Evolutionary conservation across 2,329 filamentous ascomycete genomes (phyloP), one percentile per base, ranked within the genome.

Genomic region (Alternaria metachromatica): DNA sequence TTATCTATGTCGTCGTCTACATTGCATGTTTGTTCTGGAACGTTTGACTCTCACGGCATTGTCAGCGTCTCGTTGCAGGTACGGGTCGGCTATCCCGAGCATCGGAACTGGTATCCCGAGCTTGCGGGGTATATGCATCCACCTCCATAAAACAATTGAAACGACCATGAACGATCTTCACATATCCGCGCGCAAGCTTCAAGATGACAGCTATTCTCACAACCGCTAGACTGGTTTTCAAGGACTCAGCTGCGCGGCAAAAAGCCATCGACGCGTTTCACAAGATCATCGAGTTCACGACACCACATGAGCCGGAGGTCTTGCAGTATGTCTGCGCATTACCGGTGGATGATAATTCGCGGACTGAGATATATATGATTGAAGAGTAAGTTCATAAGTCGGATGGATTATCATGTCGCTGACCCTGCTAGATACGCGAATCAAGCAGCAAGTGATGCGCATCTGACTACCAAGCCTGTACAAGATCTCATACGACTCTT

Each of bases 311-410:
- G 53, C 71, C 72, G 0, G 66, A 68, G 8, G 70, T 76, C 10
- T 49, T 72, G 9, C 66, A 72, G 53, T 73, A 75, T 62, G 62
- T 72, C 6, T 72, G 70, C 44, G 64, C 72, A 4, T 20, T 76
- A 12, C 71, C 71, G 2, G 12, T 66, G 0, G 63, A 72, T 9
- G 73, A 74, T 49, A 58, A 23, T 0, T 28, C 30, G 4, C 53
- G 55, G 5, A 74, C 62, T 3, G 71, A 70, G 9, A 57, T 76
- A 13, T 76, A 74, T 45, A 74, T 74, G 71, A 72, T 76, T 28
- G 73, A 74, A 60, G 72, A 74, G 60, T 62, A 12, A 4, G 51
- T 37, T 37, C 33, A n/a, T n/a, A n/a, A 37, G 2, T 37, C 9
- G 13, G 2, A 37, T 37, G 7, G 33, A n/a, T 0, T 1, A n/a